Conservation (phyloP, 2,329 filamentous ascomycete species). For the Colletotrichum musicola region DNA sequence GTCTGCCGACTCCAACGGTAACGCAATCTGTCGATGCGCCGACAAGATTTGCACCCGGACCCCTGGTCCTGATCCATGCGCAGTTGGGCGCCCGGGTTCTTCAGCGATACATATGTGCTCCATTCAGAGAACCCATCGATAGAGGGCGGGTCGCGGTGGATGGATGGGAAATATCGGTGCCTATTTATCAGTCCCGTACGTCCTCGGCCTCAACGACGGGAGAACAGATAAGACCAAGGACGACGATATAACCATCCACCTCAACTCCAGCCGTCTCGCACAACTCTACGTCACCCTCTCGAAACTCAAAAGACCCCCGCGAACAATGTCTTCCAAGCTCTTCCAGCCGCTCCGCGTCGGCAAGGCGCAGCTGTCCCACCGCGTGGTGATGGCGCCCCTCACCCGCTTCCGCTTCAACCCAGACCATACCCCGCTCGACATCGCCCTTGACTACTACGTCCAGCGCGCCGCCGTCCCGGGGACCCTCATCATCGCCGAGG, state of each 20-base stretch:
- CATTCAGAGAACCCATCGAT: constrained; percentile 22
- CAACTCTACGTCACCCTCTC: not conserved
- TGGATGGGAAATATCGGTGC: constrained; percentile 4
- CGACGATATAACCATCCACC: not conserved
- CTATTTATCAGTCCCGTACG: constrained; percentile 6
- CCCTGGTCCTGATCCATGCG: constrained; percentile 17
- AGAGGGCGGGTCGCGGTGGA: not conserved
- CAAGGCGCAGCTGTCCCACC: constrained; percentile 41
- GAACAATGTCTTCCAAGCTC: constrained; percentile 33
- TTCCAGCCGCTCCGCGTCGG: constrained; percentile 42
- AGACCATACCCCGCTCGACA: constrained; percentile 38
- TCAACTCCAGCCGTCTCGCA: not conserved
- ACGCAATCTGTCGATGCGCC: constrained; percentile 19
- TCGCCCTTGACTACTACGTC: constrained; percentile 56
- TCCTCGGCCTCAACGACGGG: not conserved
- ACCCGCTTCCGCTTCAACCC: constrained; percentile 42
- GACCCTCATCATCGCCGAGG: constrained; percentile 58
- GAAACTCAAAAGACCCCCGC: not conserved
- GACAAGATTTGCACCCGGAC: constrained; percentile 2
- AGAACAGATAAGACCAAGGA: not conserved
- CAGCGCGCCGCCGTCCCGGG: constrained; percentile 59
- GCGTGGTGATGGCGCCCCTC: constrained; percentile 43
- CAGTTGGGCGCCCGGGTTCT: constrained; percentile 11
- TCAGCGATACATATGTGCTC: not conserved
- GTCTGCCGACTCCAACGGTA: constrained; percentile 22